These are phyloP conservation scores for Fraxinus platypoda DNA, from an alignment of 305 asterid genomes.

Conservation along the genomic window DNA sequence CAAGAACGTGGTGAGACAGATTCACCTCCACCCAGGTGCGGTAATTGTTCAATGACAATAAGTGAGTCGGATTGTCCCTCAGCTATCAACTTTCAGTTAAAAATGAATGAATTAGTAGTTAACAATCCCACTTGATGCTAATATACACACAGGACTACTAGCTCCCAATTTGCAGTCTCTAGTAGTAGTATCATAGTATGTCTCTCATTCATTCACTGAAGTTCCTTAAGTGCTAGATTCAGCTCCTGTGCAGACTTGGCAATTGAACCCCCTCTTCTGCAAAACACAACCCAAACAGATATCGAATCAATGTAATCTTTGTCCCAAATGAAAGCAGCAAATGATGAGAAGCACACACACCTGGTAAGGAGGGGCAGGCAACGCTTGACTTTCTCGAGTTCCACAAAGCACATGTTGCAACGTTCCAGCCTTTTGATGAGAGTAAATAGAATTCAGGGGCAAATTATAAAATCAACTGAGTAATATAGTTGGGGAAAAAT, in stretches of 20 bases:
- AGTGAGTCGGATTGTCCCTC: slow-evolving; percentile 31
- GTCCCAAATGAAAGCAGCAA: slow-evolving; percentile 15
- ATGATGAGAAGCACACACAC: slow-evolving; percentile 35
- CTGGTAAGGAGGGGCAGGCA: slow-evolving; percentile 71
- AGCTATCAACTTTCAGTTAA: slow-evolving; percentile 34
- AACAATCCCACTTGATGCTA: slow-evolving; percentile 42
- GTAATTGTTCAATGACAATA: slow-evolving; percentile 28
- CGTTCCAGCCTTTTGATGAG: slow-evolving; percentile 75
- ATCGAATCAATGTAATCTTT: slow-evolving; percentile 3
- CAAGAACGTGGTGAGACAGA: slow-evolving; percentile 23
- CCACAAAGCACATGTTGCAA: slow-evolving; percentile 81
- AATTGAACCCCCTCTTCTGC: slow-evolving; percentile 89
- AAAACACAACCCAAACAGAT: slow-evolving; percentile 21
- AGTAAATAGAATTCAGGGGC: slow-evolving; percentile 16
- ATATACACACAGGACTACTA: slow-evolving; percentile 32
- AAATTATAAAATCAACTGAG: background rate
- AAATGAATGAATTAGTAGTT: slow-evolving; percentile 43
- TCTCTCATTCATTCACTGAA: slow-evolving; percentile 51
- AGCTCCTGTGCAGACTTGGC: slow-evolving; percentile 92
- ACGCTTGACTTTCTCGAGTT: slow-evolving; percentile 85
- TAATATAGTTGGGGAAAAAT: slow-evolving; percentile 15
- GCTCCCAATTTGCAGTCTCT: slow-evolving; percentile 29
- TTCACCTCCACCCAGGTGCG: slow-evolving; percentile 26
- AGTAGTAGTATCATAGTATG: slow-evolving; percentile 24
- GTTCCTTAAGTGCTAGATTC: slow-evolving; percentile 81